These are phyloP conservation scores for Alliaria petiolata DNA, from an alignment of 345 rosid species.

Conservation along the genomic window DNA sequence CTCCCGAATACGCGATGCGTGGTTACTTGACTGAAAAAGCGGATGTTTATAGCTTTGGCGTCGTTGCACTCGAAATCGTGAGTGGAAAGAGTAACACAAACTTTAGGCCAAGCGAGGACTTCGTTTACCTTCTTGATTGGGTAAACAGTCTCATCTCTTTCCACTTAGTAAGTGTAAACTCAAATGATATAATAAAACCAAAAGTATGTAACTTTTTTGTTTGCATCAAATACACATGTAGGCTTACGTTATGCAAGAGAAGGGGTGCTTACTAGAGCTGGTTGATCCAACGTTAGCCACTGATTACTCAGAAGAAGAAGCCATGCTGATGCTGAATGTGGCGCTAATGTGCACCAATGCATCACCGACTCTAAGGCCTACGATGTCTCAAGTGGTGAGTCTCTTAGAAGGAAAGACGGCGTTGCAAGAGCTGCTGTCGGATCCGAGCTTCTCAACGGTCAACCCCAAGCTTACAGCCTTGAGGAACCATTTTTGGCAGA, in stretches of 20 bases:
- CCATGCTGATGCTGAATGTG: conserved; percentile 69
- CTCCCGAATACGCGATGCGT: conserved; percentile 81
- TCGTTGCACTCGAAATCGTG: conserved; percentile 37
- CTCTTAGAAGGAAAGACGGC: conserved; percentile 74
- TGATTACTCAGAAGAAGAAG: conserved; percentile 60
- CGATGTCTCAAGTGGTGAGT: conserved; percentile 87
- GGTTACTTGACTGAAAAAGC: conserved; percentile 71
- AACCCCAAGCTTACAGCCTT: conserved; percentile 60
- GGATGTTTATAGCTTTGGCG: conserved; percentile 38
- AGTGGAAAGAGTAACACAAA: conserved; percentile 79
- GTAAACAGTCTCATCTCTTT: conserved; percentile 25
- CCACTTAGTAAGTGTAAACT: too few relatives aligned
- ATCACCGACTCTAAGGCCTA: conserved; percentile 83
- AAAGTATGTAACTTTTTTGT: not conserved
- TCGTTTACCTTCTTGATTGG: conserved; percentile 80
- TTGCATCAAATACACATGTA: conserved; percentile 28
- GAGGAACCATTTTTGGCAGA: conserved; percentile 84
- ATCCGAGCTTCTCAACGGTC: conserved; percentile 58
- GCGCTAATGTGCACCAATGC: conserved; percentile 80
- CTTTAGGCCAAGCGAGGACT: conserved; percentile 63
- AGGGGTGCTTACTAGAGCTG: conserved; percentile 54
- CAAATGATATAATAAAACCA: not conserved
- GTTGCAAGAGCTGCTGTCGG: conserved; percentile 65
- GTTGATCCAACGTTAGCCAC: conserved; percentile 59
- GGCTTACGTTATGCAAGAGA: conserved; percentile 80